Base-by-base conservation (phyloP, 2,329 filamentous ascomycete genomes). In the Colletotrichum orchidophilum region DNA sequence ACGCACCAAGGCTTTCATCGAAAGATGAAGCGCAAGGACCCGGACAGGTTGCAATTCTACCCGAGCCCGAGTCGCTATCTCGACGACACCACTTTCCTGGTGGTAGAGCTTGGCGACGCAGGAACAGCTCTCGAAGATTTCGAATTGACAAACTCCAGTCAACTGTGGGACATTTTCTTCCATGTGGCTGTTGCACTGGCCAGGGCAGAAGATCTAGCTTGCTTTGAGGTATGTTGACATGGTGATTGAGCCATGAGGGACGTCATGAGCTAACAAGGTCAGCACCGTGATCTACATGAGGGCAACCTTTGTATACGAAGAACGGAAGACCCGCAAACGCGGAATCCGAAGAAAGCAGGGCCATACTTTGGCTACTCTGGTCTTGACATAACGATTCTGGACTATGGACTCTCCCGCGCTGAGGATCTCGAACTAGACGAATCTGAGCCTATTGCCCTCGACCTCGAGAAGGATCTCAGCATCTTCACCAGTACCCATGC, bases 231-330 rank as follows among this genome's bases (percentile, higher is more conserved):
- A 78, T 18, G 66, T 31, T 52, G 3, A 1, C 2, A 21, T 21
- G n/a, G 35, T n/a, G 13, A 54, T 9, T 29, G n/a, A n/a, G n/a
- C n/a, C n/a, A n/a, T n/a, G 9, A 5, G 24, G 18, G 5, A 52
- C 50, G 11, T 9, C 24, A 33, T 24, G 24, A 7, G 39, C 12
- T 42, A 18, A 21, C 13, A 13, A 61, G 21, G 55, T 6, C 71
- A 91, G 88, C 90, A 92, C 75, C 87, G 90, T 6, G 90, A 92
- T 75, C 82, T 92, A 4, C 90, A 92, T 74, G 90, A 92, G 73
- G 90, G 90, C 5, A 92, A 92, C 73, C 79, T 92, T 18, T 92
- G 90, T 73, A 84, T 92, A 58, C 83, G 85, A 3, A 84, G 83
- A 63, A 79, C 81, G 1, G 76, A 80, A 3, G 75, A 82, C 3